These are phyloP conservation scores for apple (Malus domestica) DNA, from an alignment of 306 rosid species.

Conservation along the genomic window ASM211411v1 NC_041790.1:5338001-5338500, in stretches of 20 bases:
- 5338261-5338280: slow-evolving; percentile 62
- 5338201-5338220: slow-evolving; percentile 97
- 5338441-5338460: slow-evolving; percentile 93
- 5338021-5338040: slow-evolving; percentile 91
- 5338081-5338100: slow-evolving; percentile 87
- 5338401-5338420: slow-evolving; percentile 64
- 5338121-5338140: slow-evolving; percentile 86
- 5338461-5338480: slow-evolving; percentile 78
- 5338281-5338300: slow-evolving; percentile 68
- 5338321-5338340: slow-evolving; percentile 93
- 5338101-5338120: slow-evolving; percentile 96
- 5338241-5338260: slow-evolving; percentile 71
- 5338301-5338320: slow-evolving; percentile 86
- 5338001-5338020: slow-evolving; percentile 81
- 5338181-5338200: slow-evolving; percentile 81
- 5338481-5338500: slow-evolving; percentile 73
- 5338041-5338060: slow-evolving; percentile 84
- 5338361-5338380: slow-evolving; percentile 81
- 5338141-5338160: slow-evolving; percentile 91
- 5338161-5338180: slow-evolving; percentile 84
- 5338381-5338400: slow-evolving; percentile 55
- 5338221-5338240: slow-evolving; percentile 91
- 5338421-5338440: slow-evolving; percentile 86
- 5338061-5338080: slow-evolving; percentile 88
- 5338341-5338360: slow-evolving; percentile 87